Percentiles rank a stretch among this genome's conserved stretches.
These are phyloP conservation scores for Vanderwaltozyma yarrowii DNA, from an alignment of 805 yeast genomes.

Conservation along the genomic window DNA sequence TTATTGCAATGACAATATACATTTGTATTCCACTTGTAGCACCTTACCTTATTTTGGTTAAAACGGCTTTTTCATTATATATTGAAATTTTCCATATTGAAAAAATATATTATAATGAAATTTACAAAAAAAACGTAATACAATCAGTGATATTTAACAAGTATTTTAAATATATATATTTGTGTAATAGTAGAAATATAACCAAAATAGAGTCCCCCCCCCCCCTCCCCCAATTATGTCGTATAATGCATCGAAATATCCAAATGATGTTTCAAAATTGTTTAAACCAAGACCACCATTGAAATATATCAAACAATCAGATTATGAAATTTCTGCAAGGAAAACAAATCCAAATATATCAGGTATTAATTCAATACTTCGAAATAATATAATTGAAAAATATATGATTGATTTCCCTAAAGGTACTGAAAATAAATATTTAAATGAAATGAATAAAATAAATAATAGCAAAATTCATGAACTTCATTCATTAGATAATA, in stretches of 20 bases:
- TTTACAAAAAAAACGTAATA: too few species aligned
- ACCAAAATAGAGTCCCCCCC: too few species aligned
- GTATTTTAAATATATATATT: too few species aligned
- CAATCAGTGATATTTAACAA: too few species aligned
- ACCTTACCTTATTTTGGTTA: too few species aligned
- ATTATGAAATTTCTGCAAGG: slow-evolving; percentile 39
- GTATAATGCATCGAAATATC: slow-evolving; percentile 22
- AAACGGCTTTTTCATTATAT: too few species aligned
- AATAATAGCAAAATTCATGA: slow-evolving; percentile 8
- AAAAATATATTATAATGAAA: too few species aligned
- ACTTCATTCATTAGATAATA: slow-evolving; percentile 29
- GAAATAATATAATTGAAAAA: slow-evolving; percentile 4
- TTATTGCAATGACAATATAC: too few species aligned
- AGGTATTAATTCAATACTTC: slow-evolving; percentile 33
- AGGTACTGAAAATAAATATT: slow-evolving; percentile 16
- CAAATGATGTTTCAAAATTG: slow-evolving; percentile 33
- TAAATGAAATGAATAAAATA: slow-evolving; percentile 24
- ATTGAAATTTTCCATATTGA: too few species aligned
- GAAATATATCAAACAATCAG: slow-evolving; percentile 39
- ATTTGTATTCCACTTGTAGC: too few species aligned
- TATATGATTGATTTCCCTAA: slow-evolving; percentile 24
- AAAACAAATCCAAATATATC: slow-evolving; percentile 35
- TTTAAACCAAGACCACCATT: slow-evolving; percentile 48
- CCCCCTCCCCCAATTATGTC: background rate
- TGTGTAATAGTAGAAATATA: too few species aligned